Base-by-base conservation (phyloP, 805 yeast genomes). In the Ogataea paraovalis region DNA sequence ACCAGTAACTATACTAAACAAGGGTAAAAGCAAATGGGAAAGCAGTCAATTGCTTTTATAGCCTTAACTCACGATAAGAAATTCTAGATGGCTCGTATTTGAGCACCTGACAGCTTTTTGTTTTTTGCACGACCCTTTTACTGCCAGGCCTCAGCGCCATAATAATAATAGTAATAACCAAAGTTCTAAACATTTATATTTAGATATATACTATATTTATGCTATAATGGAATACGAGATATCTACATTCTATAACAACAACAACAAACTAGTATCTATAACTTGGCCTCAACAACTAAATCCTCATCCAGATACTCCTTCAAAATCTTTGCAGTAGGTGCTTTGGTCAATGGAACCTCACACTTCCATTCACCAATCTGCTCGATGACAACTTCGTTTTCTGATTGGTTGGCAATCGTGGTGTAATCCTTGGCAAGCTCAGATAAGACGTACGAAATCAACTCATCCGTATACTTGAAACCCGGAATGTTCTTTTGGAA, bases 281-380 rank as follows among this genome's bases (percentile, higher is more conserved):
- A 36, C 44, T 60, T 60, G 8, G 60, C 41, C 30, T 50, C 59
- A 12, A 50, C 58, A 12, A 50, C 34, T 20, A 46, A 28, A 12
- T 52, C 56, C 2, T 54, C 52, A 42, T 66, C 68, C 25, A 56
- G 45, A 43, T 58, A 65, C 22, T 47, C 44, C 0, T 47, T 45
- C 5, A 61, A 52, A 18, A 60, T 55, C 32, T 64, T 56, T 1
- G 95, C 89, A 43, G 60, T 64, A 9, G 94, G 87, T n/a, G 82
- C 75, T 1, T 79, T 78, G 0, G 90, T 84, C 43, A 79, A 58
- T 39, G 68, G 70, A 52, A 80, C 64, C 2, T 64, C 60, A 18
- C 79, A 65, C 63, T 84, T 85, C 73, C 87, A 86, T 23, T 66
- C 71, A 1, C 78, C 80, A 22, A 75, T 62, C 51, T 72, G 68